phyloP scores from a whole-genome alignment of 176 grass and related monocot species.

The Saccharum officinarum region DNA sequence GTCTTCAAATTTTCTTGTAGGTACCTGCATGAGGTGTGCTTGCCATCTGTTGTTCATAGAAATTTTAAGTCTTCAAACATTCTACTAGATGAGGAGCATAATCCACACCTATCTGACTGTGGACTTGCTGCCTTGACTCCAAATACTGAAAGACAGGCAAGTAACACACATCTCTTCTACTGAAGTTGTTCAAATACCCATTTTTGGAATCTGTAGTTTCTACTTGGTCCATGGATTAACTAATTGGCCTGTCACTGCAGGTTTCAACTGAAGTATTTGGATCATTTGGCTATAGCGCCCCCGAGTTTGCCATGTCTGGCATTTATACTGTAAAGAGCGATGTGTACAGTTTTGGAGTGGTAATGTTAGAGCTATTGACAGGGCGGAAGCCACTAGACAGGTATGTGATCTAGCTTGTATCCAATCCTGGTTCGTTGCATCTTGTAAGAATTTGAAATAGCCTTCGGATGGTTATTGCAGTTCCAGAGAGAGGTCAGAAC shows the following conservation, averaged over 20 bases:
- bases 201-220: constrained; percentile 23
- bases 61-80: constrained; percentile 97
- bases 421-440: neutral
- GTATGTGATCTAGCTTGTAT: constrained; percentile 41
- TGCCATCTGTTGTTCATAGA: constrained; percentile 89
- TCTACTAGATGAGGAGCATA: constrained; percentile 95
- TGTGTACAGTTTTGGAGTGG: constrained; percentile 98
- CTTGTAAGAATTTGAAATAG: constrained; percentile 7
- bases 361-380: constrained; percentile 97
- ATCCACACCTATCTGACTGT: constrained; percentile 93
- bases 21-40: constrained; percentile 98
- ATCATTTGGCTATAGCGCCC: constrained; percentile 98
- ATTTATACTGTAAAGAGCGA: constrained; percentile 96
- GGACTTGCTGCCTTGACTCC: constrained; percentile 88
- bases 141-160: constrained; percentile 90
- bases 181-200: neutral
- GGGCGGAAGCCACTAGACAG: constrained; percentile 95
- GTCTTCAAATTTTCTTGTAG: constrained; percentile 36
- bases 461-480: constrained; percentile 45
- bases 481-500: constrained; percentile 87
- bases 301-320: constrained; percentile 97
- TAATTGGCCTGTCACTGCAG: constrained; percentile 44
- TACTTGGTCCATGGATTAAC: constrained; percentile 18
- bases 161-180: constrained; percentile 5
- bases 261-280: constrained; percentile 82